Base-by-base conservation (phyloP, 352 stramenopile genomes). In the Peronosclerospora sorghi region DNA sequence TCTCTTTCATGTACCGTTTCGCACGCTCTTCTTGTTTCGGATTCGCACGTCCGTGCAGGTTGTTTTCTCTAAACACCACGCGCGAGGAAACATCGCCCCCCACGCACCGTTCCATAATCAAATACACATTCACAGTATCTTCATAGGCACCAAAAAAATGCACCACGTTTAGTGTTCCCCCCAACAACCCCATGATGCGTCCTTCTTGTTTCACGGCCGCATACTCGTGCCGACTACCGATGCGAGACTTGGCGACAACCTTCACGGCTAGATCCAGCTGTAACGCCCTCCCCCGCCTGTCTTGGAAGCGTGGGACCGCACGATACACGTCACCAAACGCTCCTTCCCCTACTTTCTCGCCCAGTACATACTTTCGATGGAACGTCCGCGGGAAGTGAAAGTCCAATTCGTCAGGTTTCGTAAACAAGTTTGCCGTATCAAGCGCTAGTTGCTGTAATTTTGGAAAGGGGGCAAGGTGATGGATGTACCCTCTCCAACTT, bases 81-180 rank as follows among this genome's bases (percentile, higher is more conserved):
- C 73, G 59, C 10, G 45, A 40, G 5, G 60, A 70, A 8, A 56
- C 73, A 35, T 89, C 76, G 29, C 73, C 71, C n/a, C 71, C 73
- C 1, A 83, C 59, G 48, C 76, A 89, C 27, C 81, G 68, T 44
- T 89, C 76, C 73, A 89, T 86, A 23, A 89, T 71, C 13, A 89
- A 54, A 27, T 81, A 89, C 10, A 89, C 76, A 56, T 49, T 73
- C 15, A 43, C 39, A 27, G 86, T 68, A 42, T 89, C 76, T 45
- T 89, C 76, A 40, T 86, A 89, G 4, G 71, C 73, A 26, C 76
- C 76, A 44, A 86, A 86, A 40, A 86, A 89, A 37, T 89, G 76
- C 41, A 89, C 76, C 13, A 86, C 76, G 38, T 89, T 85, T 19
- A 89, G 63, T 23, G 76, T 89, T 8, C 76, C 76, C 17, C 76